A percentile compares a stretch with the other conserved stretches of the same genome.
phyloP scores from a whole-genome alignment of 495 filamentous ascomycete species.

The Bacidia rubella region DNA sequence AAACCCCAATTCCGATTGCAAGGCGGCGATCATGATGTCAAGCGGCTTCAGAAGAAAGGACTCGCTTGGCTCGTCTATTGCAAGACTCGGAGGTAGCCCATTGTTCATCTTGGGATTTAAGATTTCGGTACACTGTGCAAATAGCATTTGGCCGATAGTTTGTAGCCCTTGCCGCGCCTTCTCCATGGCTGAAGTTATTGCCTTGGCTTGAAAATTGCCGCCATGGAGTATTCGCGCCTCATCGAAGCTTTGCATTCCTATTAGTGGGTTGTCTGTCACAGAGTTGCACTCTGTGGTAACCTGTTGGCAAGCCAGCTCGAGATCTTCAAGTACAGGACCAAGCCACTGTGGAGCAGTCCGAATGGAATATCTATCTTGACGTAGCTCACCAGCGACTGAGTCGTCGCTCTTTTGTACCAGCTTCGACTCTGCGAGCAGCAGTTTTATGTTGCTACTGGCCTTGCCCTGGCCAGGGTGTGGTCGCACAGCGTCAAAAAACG shows the following conservation, averaged over 20 bases:
- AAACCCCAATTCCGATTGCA: conserved; percentile 43
- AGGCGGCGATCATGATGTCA: conserved; percentile 49
- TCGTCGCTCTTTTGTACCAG: conserved; percentile 19
- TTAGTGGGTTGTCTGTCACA: conserved; percentile 48
- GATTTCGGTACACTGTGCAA: conserved; percentile 42
- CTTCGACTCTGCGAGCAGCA: conserved; percentile 31
- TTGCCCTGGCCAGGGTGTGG: conserved; percentile 50
- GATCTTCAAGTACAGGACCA: conserved; percentile 47
- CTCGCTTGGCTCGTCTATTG: conserved; percentile 39
- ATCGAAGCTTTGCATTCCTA: conserved; percentile 24
- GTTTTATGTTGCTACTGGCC: conserved; percentile 37
- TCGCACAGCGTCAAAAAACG: conserved; percentile 41
- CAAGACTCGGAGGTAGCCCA: conserved; percentile 45
- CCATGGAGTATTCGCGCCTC: conserved; percentile 33
- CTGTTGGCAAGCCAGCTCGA: conserved; percentile 38
- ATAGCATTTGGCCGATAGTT: conserved; percentile 44
- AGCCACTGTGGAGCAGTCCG: conserved; percentile 52
- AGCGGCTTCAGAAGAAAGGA: conserved; percentile 46
- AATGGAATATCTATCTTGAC: conserved; percentile 49
- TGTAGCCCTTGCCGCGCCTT: conserved; percentile 40
- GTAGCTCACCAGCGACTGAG: conserved; percentile 23
- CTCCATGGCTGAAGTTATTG: conserved; percentile 48
- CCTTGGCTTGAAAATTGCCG: conserved; percentile 49
- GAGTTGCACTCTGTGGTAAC: conserved; percentile 46
- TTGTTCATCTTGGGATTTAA: conserved; percentile 43